Percentiles rank a stretch among this genome's conserved stretches.
Evolutionary conservation across 257 asterid genomes (phyloP).

Genomic region (Nicotiana undulata): DNA sequence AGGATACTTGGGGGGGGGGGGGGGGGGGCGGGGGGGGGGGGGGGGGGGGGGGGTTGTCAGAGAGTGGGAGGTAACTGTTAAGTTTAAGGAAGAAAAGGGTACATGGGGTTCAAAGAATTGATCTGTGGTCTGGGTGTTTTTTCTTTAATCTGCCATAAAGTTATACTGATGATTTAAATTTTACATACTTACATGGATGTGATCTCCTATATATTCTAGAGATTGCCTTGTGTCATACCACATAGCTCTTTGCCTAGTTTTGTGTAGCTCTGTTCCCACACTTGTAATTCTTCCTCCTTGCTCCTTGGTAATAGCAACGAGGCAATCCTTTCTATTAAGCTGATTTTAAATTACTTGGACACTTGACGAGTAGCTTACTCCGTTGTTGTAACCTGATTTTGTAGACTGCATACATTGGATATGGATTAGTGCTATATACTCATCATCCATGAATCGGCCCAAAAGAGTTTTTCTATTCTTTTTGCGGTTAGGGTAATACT

Average conservation of each 20-base stretch:
- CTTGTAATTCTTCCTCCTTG: slow-evolving; percentile 1
- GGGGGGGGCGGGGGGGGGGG: not conserved
- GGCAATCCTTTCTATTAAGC: not conserved
- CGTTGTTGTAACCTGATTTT: not conserved
- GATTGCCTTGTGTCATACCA: not conserved
- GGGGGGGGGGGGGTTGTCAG: not conserved
- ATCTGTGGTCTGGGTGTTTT: not conserved
- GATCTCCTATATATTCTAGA: not conserved
- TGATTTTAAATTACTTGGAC: not conserved
- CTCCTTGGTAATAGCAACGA: not conserved
- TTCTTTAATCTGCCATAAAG: not conserved
- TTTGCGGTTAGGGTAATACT: not conserved
- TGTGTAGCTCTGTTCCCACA: not conserved
- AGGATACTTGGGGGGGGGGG: not conserved
- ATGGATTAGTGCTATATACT: not conserved
- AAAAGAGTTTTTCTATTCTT: not conserved
- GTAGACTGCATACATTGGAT: not conserved
- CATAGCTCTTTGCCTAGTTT: not conserved
- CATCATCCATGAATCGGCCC: not conserved
- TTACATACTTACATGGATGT: not conserved
- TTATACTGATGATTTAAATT: not conserved
- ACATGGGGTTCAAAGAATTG: not conserved
- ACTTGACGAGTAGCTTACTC: not conserved
- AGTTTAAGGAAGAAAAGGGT: not conserved
- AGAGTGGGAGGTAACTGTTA: not conserved